These are phyloP conservation scores for Sarocladium strictum DNA, from an alignment of 2,329 filamentous ascomycete species.

Conservation along the genomic window DNA sequence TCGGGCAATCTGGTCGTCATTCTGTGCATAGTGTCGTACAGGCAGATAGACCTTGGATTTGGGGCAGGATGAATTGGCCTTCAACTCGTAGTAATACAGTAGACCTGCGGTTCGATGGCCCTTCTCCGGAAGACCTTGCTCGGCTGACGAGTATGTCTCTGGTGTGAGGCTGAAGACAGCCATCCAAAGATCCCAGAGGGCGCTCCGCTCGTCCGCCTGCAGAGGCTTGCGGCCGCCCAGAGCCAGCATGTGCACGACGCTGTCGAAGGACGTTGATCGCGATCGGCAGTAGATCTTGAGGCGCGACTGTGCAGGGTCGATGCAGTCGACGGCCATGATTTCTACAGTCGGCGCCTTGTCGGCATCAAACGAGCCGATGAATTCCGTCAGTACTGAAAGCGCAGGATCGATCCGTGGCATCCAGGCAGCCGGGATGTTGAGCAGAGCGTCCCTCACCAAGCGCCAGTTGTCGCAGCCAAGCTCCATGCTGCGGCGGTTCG, in stretches of 20 bases:
- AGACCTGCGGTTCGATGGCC: background rate
- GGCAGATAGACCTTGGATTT: conserved; percentile 27
- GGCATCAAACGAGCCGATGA: conserved; percentile 9
- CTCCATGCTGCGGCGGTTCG: conserved; percentile 14
- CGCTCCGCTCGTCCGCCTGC: conserved; percentile 14
- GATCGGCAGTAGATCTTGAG: conserved; percentile 31
- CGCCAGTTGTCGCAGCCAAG: conserved; percentile 8
- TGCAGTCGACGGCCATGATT: conserved; percentile 26
- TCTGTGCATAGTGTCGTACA: conserved; percentile 25
- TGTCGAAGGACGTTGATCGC: conserved; percentile 22
- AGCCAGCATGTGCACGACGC: conserved; percentile 13
- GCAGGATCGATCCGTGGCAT: background rate
- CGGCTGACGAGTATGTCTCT: conserved; percentile 23
- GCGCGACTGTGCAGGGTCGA: conserved; percentile 20
- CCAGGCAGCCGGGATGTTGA: conserved; percentile 10
- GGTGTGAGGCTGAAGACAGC: conserved; percentile 12
- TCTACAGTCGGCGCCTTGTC: background rate
- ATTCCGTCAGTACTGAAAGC: conserved; percentile 3
- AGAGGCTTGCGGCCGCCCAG: conserved; percentile 18
- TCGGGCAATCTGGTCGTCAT: conserved; percentile 9
- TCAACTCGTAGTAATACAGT: conserved; percentile 20
- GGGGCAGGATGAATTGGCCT: conserved; percentile 13
- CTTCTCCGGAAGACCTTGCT: background rate
- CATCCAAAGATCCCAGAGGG: conserved; percentile 16
- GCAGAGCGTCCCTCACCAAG: conserved; percentile 16